Evolutionary conservation across 2,329 filamentous ascomycete genomes (phyloP), one percentile per base, ranked within the genome.

Genomic region (Gnomoniopsis sp.): DNA sequence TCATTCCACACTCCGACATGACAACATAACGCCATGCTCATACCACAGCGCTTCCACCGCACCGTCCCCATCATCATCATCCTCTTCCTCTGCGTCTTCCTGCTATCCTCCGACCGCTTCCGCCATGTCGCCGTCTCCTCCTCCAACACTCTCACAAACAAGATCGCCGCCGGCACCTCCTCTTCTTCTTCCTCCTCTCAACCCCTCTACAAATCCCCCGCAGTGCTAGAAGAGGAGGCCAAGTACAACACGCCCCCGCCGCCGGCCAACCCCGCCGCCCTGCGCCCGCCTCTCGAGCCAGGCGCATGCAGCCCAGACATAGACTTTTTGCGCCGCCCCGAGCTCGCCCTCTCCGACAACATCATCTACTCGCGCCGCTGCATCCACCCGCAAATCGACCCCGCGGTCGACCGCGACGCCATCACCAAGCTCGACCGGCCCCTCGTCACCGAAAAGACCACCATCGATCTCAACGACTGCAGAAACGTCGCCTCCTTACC

Each of bases 291-390:
- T 14, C 60, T 62, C 14, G 60, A 52, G n/a, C 57, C 57, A 34
- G 60, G 60, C 54, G 51, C 54, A 48, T 62, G 60, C 51, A 60
- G 55, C 15, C 57, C 64, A 6, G 67, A 70, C 17, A 56, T 71
- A 19, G 59, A 67, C 30, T 69, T 70, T 57, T 58, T 72, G 15
- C 57, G 64, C 47, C 65, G 65, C 17, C 62, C 65, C 26, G 66
- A 71, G 17, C 65, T 74, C 21, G 65, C 62, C 23, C 65, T 82
- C 41, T 76, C 76, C 14, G 70, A 74, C 49, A 71, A 72, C 21
- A 70, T 82, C 47, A 60, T 73, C 41, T 81, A 79, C 65, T 73
- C 73, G 17, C 74, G 76, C 17, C 74, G 75, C 30, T 80, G 78
- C 62, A 70, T 82, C 60, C 71, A 71, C 30, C 74, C 77, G 7